These are phyloP conservation scores for Apophysomyces ossiformis DNA, from an alignment of 371 early-diverging fungal species.

Conservation along the genomic window DNA sequence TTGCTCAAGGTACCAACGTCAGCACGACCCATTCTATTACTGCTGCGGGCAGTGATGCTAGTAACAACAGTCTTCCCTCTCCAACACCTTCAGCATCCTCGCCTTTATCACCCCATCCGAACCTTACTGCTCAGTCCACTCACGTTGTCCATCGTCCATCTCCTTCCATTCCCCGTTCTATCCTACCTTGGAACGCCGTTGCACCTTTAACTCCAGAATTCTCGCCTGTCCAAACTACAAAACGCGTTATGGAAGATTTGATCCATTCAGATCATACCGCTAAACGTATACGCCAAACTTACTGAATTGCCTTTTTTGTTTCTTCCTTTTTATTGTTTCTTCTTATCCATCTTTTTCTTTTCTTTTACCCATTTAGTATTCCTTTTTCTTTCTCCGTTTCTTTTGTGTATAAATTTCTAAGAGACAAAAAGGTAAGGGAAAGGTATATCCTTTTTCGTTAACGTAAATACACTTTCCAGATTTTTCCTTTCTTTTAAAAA, in stretches of 20 bases:
- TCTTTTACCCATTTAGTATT: neutral
- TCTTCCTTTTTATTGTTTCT: neutral
- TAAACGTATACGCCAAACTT: conserved; percentile 5
- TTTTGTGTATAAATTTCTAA: neutral
- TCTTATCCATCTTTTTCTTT: neutral
- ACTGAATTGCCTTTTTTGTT: neutral
- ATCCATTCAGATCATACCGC: neutral
- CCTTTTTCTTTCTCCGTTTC: neutral
- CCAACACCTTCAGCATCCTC: too few relatives aligned
- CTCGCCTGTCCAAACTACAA: neutral
- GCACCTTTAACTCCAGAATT: neutral
- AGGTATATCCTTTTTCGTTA: neutral
- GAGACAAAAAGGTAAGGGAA: conserved; percentile 3
- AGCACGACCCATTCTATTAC: too few relatives aligned
- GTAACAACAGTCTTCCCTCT: too few relatives aligned
- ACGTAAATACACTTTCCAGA: neutral
- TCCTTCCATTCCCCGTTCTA: neutral
- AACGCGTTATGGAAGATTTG: neutral
- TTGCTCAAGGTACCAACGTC: too few relatives aligned
- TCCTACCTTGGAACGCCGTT: neutral
- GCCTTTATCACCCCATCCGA: too few relatives aligned
- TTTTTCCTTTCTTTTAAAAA: too few relatives aligned
- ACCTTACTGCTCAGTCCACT: too few relatives aligned
- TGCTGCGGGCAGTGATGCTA: too few relatives aligned
- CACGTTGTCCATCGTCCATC: conserved; percentile 3